Evolutionary conservation across 2,329 filamentous ascomycete species (phyloP).

Genomic region (Trichophyton benhamiae): DNA sequence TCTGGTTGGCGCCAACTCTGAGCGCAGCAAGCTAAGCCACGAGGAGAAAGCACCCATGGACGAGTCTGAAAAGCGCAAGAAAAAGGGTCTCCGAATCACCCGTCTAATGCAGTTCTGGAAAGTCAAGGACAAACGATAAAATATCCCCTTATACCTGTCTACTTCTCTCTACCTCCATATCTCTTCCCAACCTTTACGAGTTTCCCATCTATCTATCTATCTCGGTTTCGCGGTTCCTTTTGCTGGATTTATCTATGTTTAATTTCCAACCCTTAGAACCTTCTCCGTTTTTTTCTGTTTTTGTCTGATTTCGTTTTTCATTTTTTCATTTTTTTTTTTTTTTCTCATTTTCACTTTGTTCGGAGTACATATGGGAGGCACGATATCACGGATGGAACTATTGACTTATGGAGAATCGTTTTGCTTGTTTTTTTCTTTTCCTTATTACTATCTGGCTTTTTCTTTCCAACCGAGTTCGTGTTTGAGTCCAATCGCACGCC

Average conservation of each 20-base stretch:
- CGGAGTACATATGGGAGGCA: constrained; percentile 9
- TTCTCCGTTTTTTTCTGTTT: neutral
- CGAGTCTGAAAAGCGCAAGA: constrained; percentile 30
- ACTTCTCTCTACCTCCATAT: neutral
- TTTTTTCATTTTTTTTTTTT: constrained; percentile 1
- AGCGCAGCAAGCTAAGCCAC: constrained; percentile 34
- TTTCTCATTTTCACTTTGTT: neutral
- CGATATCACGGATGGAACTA: constrained; percentile 13
- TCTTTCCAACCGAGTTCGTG: constrained; percentile 6
- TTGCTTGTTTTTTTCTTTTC: neutral
- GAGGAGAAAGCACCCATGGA: constrained; percentile 34
- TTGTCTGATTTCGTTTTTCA: neutral
- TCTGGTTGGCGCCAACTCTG: constrained; percentile 33
- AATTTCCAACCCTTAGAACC: neutral
- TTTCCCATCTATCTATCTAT: neutral
- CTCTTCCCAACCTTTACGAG: neutral
- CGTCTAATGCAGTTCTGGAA: constrained; percentile 40
- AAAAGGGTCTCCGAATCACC: constrained; percentile 35
- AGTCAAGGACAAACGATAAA: constrained; percentile 35
- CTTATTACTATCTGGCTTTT: constrained; percentile 6
- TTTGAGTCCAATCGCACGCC: constrained; percentile 11
- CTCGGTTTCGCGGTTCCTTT: neutral
- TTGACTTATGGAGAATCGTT: constrained; percentile 10
- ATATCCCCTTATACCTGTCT: constrained; percentile 2
- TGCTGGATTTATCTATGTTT: neutral